Base-by-base conservation (phyloP, 176 grass and related monocot genomes). In the Zizania latifolia region DNA sequence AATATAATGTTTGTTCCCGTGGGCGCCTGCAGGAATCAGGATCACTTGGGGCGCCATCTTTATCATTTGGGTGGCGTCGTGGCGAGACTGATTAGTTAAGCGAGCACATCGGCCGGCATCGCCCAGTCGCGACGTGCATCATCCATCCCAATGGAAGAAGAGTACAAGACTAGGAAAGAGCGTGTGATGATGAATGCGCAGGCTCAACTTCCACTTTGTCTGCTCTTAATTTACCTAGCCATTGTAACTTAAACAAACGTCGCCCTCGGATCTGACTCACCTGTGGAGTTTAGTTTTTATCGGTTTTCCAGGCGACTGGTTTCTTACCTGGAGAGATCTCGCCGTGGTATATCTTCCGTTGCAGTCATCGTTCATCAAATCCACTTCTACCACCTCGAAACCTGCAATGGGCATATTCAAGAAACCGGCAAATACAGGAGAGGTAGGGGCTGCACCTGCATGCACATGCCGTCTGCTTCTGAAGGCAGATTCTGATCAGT, bases 101-200 rank as follows among this genome's bases (percentile, higher is more conserved):
- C 14, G 4, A 15, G 43, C 43, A 2, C 43, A 2, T 17, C 4
- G 46, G 46, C 36, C 6, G 75, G 61, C 75, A 17, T 68, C 43
- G 63, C 50, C 76, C 21, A 54, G 76, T 35, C 45, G 63, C 77
- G 77, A 41, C 62, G 10, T n/a, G n/a, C n/a, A n/a, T 7, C 45
- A 51, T 39, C 61, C 46, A 5, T 33, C 11, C 69, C 48, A 15
- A 23, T 17, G 63, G 11, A 14, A 21, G 10, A 34, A n/a, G 45
- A 35, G 44, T 51, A 45, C 28, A 23, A 44, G 3, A 5, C 19
- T 43, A 13, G 43, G 70, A 8, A 28, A 12, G 58, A 65, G 29
- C 9, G 6, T 27, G 17, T 21, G n/a, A 30, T 28, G 1, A 8
- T 3, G 23, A 65, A 36, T 16, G 39, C 15, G 10, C 37, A 24